phyloP scores from a whole-genome alignment of 768 basidiomycete genomes.

The Tricholoma saponaceum region DNA sequence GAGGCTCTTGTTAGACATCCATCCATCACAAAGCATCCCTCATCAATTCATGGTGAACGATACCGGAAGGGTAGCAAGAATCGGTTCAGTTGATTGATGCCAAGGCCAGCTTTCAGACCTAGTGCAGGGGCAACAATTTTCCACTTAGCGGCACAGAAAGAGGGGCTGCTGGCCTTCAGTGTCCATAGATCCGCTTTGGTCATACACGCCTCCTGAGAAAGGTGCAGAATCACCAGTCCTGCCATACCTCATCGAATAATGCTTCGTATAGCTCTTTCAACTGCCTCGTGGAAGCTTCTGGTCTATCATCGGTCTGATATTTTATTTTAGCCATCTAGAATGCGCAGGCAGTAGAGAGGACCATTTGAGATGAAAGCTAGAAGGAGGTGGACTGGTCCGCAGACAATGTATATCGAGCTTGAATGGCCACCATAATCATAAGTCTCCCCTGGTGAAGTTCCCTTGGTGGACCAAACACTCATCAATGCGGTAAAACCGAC shows the following conservation, averaged over 20 bases:
- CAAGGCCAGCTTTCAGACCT: not conserved
- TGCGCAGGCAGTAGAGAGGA: not conserved
- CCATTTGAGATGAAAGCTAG: no score
- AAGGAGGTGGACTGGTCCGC: no score
- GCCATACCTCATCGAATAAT: not conserved
- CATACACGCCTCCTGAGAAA: not conserved
- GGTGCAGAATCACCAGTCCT: not conserved
- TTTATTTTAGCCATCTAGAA: not conserved
- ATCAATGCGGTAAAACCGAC: no score
- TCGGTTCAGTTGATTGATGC: not conserved
- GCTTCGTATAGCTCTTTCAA: not conserved
- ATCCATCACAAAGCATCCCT: not conserved
- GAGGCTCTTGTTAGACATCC: not conserved
- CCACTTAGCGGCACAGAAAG: not conserved
- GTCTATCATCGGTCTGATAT: not conserved
- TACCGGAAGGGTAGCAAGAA: not conserved
- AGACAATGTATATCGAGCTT: no score
- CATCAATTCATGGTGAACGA: conserved; percentile 2
- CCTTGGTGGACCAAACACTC: no score
- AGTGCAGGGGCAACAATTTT: not conserved
- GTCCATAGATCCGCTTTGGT: not conserved
- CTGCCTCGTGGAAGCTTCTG: not conserved
- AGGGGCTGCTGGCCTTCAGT: not conserved
- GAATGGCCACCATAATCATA: no score
- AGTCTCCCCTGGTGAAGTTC: no score